Evolutionary conservation across 169 alveolate genomes (phyloP).

Genomic region (Eimeria praecox): DNA sequence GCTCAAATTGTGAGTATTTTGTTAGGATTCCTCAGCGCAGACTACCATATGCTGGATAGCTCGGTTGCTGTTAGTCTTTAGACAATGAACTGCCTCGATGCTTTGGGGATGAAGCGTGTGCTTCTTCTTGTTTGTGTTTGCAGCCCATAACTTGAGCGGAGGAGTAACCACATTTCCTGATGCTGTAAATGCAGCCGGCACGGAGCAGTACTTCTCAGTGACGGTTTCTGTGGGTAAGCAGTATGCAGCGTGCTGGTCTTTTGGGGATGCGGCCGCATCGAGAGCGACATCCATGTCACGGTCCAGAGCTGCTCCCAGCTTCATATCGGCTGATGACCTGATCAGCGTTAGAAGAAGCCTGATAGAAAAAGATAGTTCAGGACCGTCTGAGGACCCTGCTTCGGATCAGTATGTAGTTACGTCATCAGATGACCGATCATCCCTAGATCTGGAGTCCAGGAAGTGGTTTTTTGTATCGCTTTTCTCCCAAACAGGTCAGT

Average conservation of each 20-base stretch:
- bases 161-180: slow-evolving; percentile 57
- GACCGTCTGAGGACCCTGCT: background rate
- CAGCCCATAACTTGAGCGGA: slow-evolving; percentile 13
- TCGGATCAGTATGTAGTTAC: background rate
- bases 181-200: slow-evolving; percentile 48
- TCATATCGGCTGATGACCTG: slow-evolving; percentile 25
- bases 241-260: slow-evolving; percentile 79
- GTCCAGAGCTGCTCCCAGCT: slow-evolving; percentile 8
- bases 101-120: background rate
- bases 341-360: background rate
- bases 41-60: background rate
- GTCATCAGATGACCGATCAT: background rate
- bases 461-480: slow-evolving; percentile 54
- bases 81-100: background rate
- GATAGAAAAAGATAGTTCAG: background rate
- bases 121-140: background rate
- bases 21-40: background rate
- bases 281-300: slow-evolving; percentile 46
- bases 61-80: background rate
- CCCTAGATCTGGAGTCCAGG: background rate
- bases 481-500: slow-evolving; percentile 60
- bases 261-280: slow-evolving; percentile 48
- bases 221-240: slow-evolving; percentile 63
- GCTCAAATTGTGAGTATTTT: slow-evolving; percentile 59
- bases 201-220: slow-evolving; percentile 47